Evolutionary conservation across 2,329 filamentous ascomycete genomes (phyloP).

Genomic region (Pseudocercospora fijiensis): DNA sequence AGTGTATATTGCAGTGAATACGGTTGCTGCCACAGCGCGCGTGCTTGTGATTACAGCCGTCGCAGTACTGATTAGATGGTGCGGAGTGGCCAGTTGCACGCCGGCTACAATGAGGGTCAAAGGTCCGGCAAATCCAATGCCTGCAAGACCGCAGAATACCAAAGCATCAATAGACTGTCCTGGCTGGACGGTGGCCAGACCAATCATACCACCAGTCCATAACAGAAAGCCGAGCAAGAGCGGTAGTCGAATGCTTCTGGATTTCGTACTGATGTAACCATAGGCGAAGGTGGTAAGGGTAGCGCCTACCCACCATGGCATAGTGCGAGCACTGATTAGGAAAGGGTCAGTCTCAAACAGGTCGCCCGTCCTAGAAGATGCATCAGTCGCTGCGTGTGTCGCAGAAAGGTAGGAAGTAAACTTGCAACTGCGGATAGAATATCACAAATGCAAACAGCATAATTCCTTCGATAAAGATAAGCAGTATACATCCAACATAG

Average conservation of each 20-base stretch:
- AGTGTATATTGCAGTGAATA: constrained; percentile 45
- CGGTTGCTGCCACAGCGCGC: constrained; percentile 35
- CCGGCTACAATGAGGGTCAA: constrained; percentile 23
- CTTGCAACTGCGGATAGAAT: constrained; percentile 24
- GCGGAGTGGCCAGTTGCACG: constrained; percentile 24
- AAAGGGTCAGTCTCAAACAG: constrained; percentile 18
- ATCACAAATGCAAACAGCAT: constrained; percentile 22
- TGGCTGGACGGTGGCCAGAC: constrained; percentile 24
- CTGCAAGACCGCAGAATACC: constrained; percentile 20
- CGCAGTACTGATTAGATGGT: constrained; percentile 25
- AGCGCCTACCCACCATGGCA: constrained; percentile 23
- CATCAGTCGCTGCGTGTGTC: background rate
- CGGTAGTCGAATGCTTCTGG: constrained; percentile 17
- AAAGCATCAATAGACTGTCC: constrained; percentile 19
- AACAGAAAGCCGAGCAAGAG: constrained; percentile 22
- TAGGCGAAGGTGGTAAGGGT: constrained; percentile 10
- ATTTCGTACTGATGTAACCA: constrained; percentile 17
- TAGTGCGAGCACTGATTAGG: constrained; percentile 2
- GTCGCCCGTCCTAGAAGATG: constrained; percentile 1
- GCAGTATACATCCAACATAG: constrained; percentile 16
- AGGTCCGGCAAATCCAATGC: constrained; percentile 27
- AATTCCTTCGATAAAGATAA: constrained; percentile 26
- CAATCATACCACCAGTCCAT: constrained; percentile 18
- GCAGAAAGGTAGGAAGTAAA: background rate
- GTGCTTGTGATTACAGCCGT: constrained; percentile 19